phyloP scores from a whole-genome alignment of 257 asterid genomes.

The Marsdenia floribunda region DNA sequence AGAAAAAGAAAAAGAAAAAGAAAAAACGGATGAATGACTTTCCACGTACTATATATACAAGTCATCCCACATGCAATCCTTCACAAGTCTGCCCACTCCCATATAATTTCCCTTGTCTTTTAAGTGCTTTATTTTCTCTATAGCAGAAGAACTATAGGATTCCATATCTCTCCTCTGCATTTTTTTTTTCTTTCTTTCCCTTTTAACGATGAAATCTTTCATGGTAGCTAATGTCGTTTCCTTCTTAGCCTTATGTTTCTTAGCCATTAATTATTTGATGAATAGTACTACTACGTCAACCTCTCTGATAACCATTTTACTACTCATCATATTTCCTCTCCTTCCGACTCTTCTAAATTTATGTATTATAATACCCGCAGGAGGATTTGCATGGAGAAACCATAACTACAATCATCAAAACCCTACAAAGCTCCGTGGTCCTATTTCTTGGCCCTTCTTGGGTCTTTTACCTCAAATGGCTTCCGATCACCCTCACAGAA shows the following conservation, averaged over 20 bases:
- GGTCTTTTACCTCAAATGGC: constrained; percentile 56
- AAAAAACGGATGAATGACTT: constrained; percentile 11
- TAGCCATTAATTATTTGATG: constrained; percentile 8
- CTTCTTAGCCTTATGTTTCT: constrained; percentile 27
- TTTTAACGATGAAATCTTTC: constrained; percentile 29
- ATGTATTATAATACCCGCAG: constrained; percentile 18
- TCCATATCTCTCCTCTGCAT: too few species aligned
- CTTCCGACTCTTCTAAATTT: constrained; percentile 24
- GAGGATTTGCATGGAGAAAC: constrained; percentile 62
- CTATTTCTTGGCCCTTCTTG: constrained; percentile 41
- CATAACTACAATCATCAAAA: constrained; percentile 21
- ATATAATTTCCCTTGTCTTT: too few species aligned
- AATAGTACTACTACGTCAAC: constrained; percentile 9
- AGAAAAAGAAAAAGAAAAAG: too few species aligned
- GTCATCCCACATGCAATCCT: constrained; percentile 27
- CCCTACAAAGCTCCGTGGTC: constrained; percentile 35
- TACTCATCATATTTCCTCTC: constrained; percentile 18
- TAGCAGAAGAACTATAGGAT: too few species aligned
- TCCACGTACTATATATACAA: constrained; percentile 36
- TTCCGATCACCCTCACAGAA: constrained; percentile 41
- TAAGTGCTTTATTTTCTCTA: too few species aligned
- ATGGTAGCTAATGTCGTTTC: constrained; percentile 23
- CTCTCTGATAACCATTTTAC: constrained; percentile 6
- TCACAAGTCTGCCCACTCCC: constrained; percentile 15
- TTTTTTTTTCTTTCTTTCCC: neutral